Conservation (phyloP, 805 yeast species). For the Yarrowia osloensis region DNA sequence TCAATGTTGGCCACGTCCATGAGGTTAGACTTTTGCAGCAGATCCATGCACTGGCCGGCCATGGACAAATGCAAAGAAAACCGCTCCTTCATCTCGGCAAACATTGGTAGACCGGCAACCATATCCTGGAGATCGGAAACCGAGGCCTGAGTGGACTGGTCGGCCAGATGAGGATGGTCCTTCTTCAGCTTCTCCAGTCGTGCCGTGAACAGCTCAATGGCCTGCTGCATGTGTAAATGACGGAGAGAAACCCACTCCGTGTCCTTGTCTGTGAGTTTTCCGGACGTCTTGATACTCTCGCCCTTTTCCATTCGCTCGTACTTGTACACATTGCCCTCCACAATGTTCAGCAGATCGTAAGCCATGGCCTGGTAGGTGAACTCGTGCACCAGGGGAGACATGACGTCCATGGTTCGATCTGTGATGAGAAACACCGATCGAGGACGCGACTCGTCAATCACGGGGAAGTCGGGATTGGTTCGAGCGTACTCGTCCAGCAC, state of each 20-base stretch:
- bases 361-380: slow-evolving; percentile 91
- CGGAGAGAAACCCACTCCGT: slow-evolving; percentile 71
- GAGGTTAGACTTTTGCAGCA: slow-evolving; percentile 58
- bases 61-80: slow-evolving; percentile 44
- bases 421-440: slow-evolving; percentile 72
- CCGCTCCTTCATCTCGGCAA: slow-evolving; percentile 43
- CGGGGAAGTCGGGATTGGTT: slow-evolving; percentile 59
- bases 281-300: slow-evolving; percentile 43
- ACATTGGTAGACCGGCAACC: slow-evolving; percentile 49
- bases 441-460: slow-evolving; percentile 51
- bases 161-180: slow-evolving; percentile 75
- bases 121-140: slow-evolving; percentile 74
- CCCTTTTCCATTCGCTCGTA: slow-evolving; percentile 48
- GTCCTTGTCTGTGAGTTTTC: slow-evolving; percentile 62
- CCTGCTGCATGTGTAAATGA: slow-evolving; percentile 74
- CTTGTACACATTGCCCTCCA: slow-evolving; percentile 53
- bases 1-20: slow-evolving; percentile 82
- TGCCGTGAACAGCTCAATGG: slow-evolving; percentile 59
- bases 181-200: slow-evolving; percentile 65
- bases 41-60: slow-evolving; percentile 62
- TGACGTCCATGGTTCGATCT: slow-evolving; percentile 81
- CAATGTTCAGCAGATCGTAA: slow-evolving; percentile 62
- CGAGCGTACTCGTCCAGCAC: slow-evolving; percentile 77
- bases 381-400: slow-evolving; percentile 84
- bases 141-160: slow-evolving; percentile 61